Evolutionary conservation across 768 basidiomycete genomes (phyloP), one percentile per base, ranked within the genome.

Genomic region (Daedalea quercina): DNA sequence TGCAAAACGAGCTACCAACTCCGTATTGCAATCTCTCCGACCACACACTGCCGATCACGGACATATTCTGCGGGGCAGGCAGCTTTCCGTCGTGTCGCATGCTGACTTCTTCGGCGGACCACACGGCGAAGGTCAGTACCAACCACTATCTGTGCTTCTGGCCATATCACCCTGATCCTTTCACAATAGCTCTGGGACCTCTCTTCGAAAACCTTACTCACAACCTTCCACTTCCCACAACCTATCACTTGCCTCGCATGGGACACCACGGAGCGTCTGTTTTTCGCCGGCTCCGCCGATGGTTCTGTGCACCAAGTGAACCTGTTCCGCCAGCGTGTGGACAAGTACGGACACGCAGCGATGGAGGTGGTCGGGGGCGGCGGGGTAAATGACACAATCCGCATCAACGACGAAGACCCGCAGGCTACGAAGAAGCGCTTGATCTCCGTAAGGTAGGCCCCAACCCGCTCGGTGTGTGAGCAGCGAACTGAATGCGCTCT

Each of bases 1-100:
- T 73, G n/a, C 87, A 90, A 69, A 80, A 79, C 56, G 87, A 91
- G 42, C 75, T 86, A 15, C 81, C 88, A 3, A 72, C 84, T 53
- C 86, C 94, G 3, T 89, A 84, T 63, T 86, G 83, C 63, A 82
- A 82, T 1, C 71, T 98, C 20, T 80, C 87, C 19, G 95, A 98
- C 67, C 96, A 99, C 65, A 96, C 94, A 0, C 79, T 98, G 3
- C 88, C 91, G 6, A 76, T 99, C 11, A 87, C 87, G 7, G 87
- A 90, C 60, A 77, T 98, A 28, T 66, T 76, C 12, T 85, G 92
- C 56, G 92, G 94, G 12, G 66, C 90, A 37, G 93, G 94, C 13
- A 57, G 74, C 3, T 94, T 90, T 67, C 91, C 88, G 15, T 79
- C 72, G 51, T 87, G 84, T 67, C 79, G 89, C 55, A 69, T 89